phyloP scores from a whole-genome alignment of 495 filamentous ascomycete genomes.

The Cercophora newfieldiana region DNA sequence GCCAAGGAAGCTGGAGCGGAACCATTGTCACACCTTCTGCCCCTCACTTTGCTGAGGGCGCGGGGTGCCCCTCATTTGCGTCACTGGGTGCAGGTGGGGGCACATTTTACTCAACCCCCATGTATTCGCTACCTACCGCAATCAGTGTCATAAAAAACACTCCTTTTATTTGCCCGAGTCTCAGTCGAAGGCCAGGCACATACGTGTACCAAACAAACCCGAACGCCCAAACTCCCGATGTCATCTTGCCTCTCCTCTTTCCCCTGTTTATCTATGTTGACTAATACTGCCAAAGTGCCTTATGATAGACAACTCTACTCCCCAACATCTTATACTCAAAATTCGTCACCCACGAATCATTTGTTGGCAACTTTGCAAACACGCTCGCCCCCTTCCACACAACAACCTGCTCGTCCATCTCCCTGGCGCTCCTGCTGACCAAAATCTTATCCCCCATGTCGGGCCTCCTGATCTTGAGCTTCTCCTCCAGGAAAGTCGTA shows the following conservation, averaged over 20 bases:
- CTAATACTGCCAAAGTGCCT: constrained; percentile 77
- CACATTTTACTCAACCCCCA: no score
- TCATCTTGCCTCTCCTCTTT: no score
- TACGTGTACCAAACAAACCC: not conserved
- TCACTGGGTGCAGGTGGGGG: not conserved
- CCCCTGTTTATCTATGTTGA: no score
- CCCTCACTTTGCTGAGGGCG: not conserved
- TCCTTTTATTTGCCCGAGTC: no score
- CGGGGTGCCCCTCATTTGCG: constrained; percentile 4
- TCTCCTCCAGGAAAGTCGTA: constrained; percentile 75
- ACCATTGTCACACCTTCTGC: not conserved
- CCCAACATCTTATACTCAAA: constrained; percentile 89
- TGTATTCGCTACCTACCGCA: no score
- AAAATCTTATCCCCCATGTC: constrained; percentile 78
- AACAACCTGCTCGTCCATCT: constrained; percentile 92
- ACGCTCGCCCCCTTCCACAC: constrained; percentile 98
- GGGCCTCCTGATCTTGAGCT: constrained; percentile 66
- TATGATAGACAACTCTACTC: constrained; percentile 75
- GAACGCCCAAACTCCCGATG: not conserved
- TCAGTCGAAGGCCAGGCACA: no score
- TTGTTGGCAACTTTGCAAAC: constrained; percentile 87
- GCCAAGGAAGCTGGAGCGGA: not conserved
- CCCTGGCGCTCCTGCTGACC: constrained; percentile 82
- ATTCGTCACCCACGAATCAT: constrained; percentile 90
- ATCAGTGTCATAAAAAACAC: no score